Evolutionary conservation across 2,329 filamentous ascomycete genomes (phyloP).

Genomic region (Pseudogymnoascus sp.): DNA sequence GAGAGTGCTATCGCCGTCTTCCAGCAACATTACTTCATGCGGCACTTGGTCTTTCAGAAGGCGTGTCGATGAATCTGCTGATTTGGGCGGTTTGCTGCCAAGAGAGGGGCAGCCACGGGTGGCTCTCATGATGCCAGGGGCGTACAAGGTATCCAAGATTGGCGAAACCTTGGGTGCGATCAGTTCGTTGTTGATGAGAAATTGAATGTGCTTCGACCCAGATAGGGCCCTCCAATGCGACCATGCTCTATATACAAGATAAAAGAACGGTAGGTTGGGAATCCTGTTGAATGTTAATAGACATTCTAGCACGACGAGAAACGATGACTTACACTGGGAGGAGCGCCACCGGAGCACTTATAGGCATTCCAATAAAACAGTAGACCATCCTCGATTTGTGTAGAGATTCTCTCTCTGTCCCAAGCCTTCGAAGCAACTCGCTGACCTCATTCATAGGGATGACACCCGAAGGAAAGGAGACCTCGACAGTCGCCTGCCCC

Average conservation of each 20-base stretch:
- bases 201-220: constrained; percentile 78
- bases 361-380: constrained; percentile 74
- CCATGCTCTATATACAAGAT: constrained; percentile 83
- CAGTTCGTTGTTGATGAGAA: constrained; percentile 66
- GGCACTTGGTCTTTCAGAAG: constrained; percentile 18
- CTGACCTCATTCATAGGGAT: constrained; percentile 57
- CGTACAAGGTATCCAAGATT: constrained; percentile 67
- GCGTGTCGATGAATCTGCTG: constrained; percentile 21
- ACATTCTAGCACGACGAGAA: neutral
- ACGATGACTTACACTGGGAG: constrained; percentile 65
- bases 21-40: constrained; percentile 36
- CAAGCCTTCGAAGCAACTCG: constrained; percentile 59
- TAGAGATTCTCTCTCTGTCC: constrained; percentile 69
- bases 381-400: constrained; percentile 72
- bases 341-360: constrained; percentile 73
- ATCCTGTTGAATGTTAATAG: constrained; percentile 45
- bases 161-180: constrained; percentile 57
- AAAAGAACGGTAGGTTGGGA: constrained; percentile 95
- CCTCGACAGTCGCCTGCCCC: constrained; percentile 57
- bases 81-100: neutral
- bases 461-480: constrained; percentile 67
- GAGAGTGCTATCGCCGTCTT: constrained; percentile 44
- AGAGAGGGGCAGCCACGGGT: constrained; percentile 10
- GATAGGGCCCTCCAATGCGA: constrained; percentile 82
- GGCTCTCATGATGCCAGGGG: constrained; percentile 16